Base-by-base conservation (phyloP, 2,329 filamentous ascomycete genomes). In the Colletotrichum tamarilloi region DNA sequence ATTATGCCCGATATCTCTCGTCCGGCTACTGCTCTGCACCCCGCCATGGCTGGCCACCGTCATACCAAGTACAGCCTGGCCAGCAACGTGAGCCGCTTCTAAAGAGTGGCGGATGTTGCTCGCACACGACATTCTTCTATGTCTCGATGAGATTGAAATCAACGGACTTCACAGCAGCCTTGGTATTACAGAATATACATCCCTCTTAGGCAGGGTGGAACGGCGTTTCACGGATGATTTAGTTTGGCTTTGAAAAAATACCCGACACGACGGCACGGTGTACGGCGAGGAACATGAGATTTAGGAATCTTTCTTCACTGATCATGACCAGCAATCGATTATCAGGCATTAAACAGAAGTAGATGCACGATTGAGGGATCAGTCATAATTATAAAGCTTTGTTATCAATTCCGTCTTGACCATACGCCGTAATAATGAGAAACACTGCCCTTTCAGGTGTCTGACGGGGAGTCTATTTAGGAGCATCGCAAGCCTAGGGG, bases 21-120 rank as follows among this genome's bases (percentile, higher is more conserved):
- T 12, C 91, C 91, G 1, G 85, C 88, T 32, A 90, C 90, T 8
- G 88, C 88, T 1, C 74, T 90, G 75, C 90, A 92, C 76, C 90
- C 90, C 30, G 85, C 86, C 62, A 82, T 87, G 76, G 81, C 80
- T 38, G 81, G 80, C 3, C 78, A 80, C 32, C 32, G 30, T 35
- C 73, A 73, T 46, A 87, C 83, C 75, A 79, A 80, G 8, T 90
- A 90, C 78, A 89, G 87, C 57, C 85, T 84, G 73, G 87, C 81
- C 49, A 82, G 84, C n/a, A 80, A 88, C 75, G 83, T 90, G 78
- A 82, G 84, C 57, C 84, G 85, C 28, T 89, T 89, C 77, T 88
- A 78, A 77, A 9, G 28, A 26, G 8, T 28, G 28, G n/a, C 5
- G 12, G 4, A 7, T 19, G 7, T 7, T 42, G 16, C 14, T 42